Conservation (phyloP, 805 yeast species). For the Lachancea sp. region DNA sequence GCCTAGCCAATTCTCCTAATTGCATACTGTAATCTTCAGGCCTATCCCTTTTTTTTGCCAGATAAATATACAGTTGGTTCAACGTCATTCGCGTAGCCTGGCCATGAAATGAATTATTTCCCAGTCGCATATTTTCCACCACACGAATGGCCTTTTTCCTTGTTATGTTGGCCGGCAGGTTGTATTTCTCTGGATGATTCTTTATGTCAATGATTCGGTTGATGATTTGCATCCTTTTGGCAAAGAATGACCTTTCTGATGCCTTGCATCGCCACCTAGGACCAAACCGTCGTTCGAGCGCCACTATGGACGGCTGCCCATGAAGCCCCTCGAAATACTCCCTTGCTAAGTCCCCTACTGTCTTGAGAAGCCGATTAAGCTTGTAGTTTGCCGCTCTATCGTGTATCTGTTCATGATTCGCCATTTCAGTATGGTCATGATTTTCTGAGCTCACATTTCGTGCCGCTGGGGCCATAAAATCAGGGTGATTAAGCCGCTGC, state of each 20-base stretch:
- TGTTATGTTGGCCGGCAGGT: slow-evolving; percentile 15
- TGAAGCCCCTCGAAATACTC: slow-evolving; percentile 29
- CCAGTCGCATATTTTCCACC: slow-evolving; percentile 27
- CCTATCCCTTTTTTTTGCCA: slow-evolving; percentile 24
- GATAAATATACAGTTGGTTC: slow-evolving; percentile 25
- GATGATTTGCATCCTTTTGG: slow-evolving; percentile 27
- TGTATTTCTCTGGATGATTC: slow-evolving; percentile 19
- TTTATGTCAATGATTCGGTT: slow-evolving; percentile 20
- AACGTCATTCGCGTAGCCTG: slow-evolving; percentile 19
- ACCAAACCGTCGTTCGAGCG: slow-evolving; percentile 26
- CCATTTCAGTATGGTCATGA: neutral
- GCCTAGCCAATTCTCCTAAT: slow-evolving; percentile 14
- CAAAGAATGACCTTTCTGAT: slow-evolving; percentile 26
- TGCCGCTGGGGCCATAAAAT: neutral
- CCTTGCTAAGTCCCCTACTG: slow-evolving; percentile 24
- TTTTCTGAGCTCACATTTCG: neutral
- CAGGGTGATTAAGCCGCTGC: slow-evolving; percentile 5
- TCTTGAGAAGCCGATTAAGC: slow-evolving; percentile 24
- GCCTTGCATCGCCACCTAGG: slow-evolving; percentile 26
- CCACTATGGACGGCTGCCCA: slow-evolving; percentile 25
- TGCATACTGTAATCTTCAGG: slow-evolving; percentile 21
- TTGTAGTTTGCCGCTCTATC: slow-evolving; percentile 12
- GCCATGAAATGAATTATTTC: slow-evolving; percentile 24
- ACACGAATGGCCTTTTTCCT: slow-evolving; percentile 22
- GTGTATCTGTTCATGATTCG: neutral